These are phyloP conservation scores for Penicillium verrucosum DNA, from an alignment of 2,329 filamentous ascomycete species.

Conservation along the genomic window DNA sequence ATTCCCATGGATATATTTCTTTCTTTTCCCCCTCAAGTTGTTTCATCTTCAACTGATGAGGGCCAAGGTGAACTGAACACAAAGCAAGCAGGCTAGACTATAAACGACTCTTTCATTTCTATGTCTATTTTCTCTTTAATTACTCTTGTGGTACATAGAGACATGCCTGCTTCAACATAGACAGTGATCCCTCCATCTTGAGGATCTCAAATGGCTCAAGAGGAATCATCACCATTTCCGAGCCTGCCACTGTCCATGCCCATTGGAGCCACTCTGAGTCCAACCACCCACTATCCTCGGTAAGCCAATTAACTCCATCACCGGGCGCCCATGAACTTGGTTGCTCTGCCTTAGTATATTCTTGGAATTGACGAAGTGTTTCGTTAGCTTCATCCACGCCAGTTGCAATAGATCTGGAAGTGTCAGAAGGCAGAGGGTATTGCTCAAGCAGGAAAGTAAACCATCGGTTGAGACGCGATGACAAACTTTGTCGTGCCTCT, in stretches of 20 bases:
- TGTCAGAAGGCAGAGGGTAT: slow-evolving; percentile 32
- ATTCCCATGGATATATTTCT: not conserved
- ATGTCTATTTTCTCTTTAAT: not conserved
- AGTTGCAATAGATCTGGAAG: slow-evolving; percentile 31
- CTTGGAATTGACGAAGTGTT: slow-evolving; percentile 15
- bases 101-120: not conserved
- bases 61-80: not conserved
- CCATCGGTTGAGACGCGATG: slow-evolving; percentile 38
- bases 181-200: slow-evolving; percentile 18
- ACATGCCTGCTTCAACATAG: slow-evolving; percentile 32
- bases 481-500: slow-evolving; percentile 20
- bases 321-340: slow-evolving; percentile 3
- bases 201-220: slow-evolving; percentile 36
- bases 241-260: slow-evolving; percentile 42
- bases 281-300: slow-evolving; percentile 35
- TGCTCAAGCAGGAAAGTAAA: slow-evolving; percentile 34
- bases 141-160: slow-evolving; percentile 37
- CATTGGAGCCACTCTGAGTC: slow-evolving; percentile 41
- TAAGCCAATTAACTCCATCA: slow-evolving; percentile 19
- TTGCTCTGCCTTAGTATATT: slow-evolving; percentile 9
- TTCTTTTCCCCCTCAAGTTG: too few species aligned
- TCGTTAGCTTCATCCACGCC: slow-evolving; percentile 17
- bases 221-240: slow-evolving; percentile 38
- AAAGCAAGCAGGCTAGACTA: not conserved
- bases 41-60: not conserved